Percentiles rank a stretch among this genome's conserved stretches.
phyloP scores from a whole-genome alignment of 2,329 filamentous ascomycete genomes.

The Fulvia fulva region DNA sequence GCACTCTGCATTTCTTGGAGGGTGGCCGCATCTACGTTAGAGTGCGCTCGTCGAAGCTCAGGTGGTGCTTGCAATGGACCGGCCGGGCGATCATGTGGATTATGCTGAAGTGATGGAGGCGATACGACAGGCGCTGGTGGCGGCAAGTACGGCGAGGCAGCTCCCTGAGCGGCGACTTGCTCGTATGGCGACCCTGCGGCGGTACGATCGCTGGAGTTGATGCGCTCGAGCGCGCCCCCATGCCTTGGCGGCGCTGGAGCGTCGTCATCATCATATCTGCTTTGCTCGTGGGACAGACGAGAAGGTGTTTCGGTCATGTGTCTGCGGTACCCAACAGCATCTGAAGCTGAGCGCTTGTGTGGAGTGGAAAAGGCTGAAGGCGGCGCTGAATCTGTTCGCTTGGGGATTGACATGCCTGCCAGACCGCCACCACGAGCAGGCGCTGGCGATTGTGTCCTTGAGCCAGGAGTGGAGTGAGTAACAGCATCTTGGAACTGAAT shows the following conservation, averaged over 20 bases:
- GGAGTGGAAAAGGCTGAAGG: constrained; percentile 28
- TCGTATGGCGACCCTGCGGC: constrained; percentile 42
- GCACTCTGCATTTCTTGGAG: constrained; percentile 74
- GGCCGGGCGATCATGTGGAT: constrained; percentile 64
- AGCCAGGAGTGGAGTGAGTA: constrained; percentile 43
- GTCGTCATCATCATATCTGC: constrained; percentile 30
- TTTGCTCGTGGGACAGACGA: constrained; percentile 37
- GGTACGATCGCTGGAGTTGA: constrained; percentile 55
- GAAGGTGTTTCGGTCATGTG: constrained; percentile 40
- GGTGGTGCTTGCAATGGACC: constrained; percentile 69
- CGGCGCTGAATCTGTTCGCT: constrained; percentile 44
- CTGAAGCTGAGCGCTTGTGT: constrained; percentile 49
- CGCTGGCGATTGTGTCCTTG: constrained; percentile 42
- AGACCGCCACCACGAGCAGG: constrained; percentile 17
- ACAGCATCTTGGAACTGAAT: constrained; percentile 43
- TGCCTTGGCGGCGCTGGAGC: constrained; percentile 43
- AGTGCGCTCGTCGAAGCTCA: constrained; percentile 75
- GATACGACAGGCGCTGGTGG: constrained; percentile 70
- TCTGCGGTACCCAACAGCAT: constrained; percentile 43
- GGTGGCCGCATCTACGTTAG: constrained; percentile 76
- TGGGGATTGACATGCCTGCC: constrained; percentile 25
- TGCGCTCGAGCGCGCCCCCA: constrained; percentile 41
- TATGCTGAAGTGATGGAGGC: constrained; percentile 77
- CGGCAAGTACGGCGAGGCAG: constrained; percentile 30
- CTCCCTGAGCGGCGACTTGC: constrained; percentile 43